Evolutionary conservation across 345 rosid genomes (phyloP).

Genomic region (Limnanthes douglasii): DNA sequence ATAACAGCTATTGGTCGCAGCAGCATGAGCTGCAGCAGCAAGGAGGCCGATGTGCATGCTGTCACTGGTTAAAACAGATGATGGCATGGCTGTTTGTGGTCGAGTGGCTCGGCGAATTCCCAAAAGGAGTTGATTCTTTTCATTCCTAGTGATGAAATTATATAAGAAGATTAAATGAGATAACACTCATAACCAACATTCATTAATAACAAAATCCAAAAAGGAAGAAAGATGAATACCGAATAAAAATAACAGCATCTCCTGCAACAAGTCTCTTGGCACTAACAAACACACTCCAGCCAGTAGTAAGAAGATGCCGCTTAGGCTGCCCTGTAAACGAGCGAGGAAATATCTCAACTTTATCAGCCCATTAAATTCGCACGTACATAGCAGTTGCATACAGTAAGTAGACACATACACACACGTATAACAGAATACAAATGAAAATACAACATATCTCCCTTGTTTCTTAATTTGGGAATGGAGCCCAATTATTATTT

Average conservation of each 20-base stretch:
- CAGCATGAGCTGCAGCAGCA: constrained; percentile 38
- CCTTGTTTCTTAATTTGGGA: no score
- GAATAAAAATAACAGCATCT: constrained; percentile 29
- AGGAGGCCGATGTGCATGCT: constrained; percentile 39
- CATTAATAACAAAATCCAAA: background rate
- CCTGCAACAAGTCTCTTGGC: constrained; percentile 33
- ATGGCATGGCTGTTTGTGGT: constrained; percentile 26
- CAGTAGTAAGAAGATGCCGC: constrained; percentile 31
- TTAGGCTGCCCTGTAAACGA: constrained; percentile 29
- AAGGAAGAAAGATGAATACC: constrained; percentile 8
- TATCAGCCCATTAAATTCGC: no score
- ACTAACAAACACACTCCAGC: constrained; percentile 36
- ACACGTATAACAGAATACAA: no score
- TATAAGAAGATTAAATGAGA: background rate
- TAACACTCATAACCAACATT: background rate
- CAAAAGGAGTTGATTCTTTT: constrained; percentile 31
- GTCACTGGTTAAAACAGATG: constrained; percentile 32
- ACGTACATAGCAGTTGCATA: no score
- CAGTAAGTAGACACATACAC: no score
- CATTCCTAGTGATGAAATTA: constrained; percentile 16
- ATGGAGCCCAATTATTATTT: no score
- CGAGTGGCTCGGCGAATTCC: constrained; percentile 29
- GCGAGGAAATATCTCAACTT: no score
- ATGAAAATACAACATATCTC: no score
- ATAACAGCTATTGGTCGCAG: constrained; percentile 31